Evolutionary conservation across 2,329 filamentous ascomycete genomes (phyloP).

Genomic region (Cladosporium sp.): DNA sequence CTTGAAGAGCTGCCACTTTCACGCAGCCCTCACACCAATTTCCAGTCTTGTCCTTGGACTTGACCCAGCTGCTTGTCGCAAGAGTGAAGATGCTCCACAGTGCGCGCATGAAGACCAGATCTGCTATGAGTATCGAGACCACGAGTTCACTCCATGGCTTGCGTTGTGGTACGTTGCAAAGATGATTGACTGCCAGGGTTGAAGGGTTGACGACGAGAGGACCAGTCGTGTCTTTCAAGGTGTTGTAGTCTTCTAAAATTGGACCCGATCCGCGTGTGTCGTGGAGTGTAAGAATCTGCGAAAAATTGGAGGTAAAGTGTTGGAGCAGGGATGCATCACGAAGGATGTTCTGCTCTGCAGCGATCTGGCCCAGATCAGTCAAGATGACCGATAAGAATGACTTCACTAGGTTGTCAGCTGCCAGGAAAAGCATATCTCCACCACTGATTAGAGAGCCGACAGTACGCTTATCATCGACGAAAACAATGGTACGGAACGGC

Average conservation of each 20-base stretch:
- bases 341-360: conserved; percentile 13
- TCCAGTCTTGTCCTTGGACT: not conserved
- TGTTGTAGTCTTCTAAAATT: not conserved
- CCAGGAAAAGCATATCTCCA: not conserved
- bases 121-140: conserved; percentile 17
- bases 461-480: too few species aligned
- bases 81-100: conserved; percentile 15
- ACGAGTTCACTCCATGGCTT: conserved; percentile 16
- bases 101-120: conserved; percentile 19
- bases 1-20: too few species aligned
- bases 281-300: not conserved
- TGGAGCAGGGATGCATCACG: conserved; percentile 4
- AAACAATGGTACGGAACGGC: too few species aligned
- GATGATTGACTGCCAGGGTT: conserved; percentile 13
- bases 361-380: conserved; percentile 15
- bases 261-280: conserved; percentile 13
- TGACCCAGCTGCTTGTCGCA: conserved; percentile 1
- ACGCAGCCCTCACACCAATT: not conserved
- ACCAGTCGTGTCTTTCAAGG: not conserved
- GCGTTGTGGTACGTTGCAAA: conserved; percentile 19
- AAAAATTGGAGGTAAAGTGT: conserved; percentile 19
- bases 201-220: conserved; percentile 14
- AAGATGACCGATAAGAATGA: conserved; percentile 16
- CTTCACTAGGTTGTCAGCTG: conserved; percentile 16
- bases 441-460: too few species aligned